Conservation (phyloP, 208 protist genomes). For the Ichthyophonus hoferi region DNA sequence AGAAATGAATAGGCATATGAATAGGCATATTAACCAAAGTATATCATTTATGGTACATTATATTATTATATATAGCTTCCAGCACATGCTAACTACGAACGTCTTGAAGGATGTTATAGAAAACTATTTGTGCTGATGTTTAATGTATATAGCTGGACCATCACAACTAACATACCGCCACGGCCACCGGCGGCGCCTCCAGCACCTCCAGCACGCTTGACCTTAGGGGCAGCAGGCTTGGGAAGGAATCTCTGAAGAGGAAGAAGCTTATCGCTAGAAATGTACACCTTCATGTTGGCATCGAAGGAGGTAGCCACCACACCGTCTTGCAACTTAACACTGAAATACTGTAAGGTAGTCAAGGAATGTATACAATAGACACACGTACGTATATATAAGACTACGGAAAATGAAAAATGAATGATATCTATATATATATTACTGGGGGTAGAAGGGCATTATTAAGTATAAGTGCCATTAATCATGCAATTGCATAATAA, state of each 20-base stretch:
- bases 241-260: conserved; percentile 59
- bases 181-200: neutral
- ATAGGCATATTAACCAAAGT: neutral
- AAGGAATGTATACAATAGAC: too few species aligned
- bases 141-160: neutral
- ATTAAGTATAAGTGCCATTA: too few species aligned
- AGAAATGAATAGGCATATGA: neutral
- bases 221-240: conserved; percentile 44
- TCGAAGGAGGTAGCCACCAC: conserved; percentile 60
- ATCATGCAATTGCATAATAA: too few species aligned
- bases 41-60: too few species aligned
- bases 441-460: too few species aligned
- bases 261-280: conserved; percentile 58
- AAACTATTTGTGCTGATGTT: neutral
- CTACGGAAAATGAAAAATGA: too few species aligned
- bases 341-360: conserved; percentile 51
- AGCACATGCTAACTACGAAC: neutral
- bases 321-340: conserved; percentile 56
- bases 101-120: too few species aligned
- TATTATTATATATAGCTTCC: too few species aligned
- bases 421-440: too few species aligned
- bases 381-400: too few species aligned
- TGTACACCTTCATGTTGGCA: conserved; percentile 55
- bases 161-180: neutral
- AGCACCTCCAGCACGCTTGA: neutral